phyloP scores from a whole-genome alignment of 352 stramenopile species.

The Phytophthora megakarya region DNA sequence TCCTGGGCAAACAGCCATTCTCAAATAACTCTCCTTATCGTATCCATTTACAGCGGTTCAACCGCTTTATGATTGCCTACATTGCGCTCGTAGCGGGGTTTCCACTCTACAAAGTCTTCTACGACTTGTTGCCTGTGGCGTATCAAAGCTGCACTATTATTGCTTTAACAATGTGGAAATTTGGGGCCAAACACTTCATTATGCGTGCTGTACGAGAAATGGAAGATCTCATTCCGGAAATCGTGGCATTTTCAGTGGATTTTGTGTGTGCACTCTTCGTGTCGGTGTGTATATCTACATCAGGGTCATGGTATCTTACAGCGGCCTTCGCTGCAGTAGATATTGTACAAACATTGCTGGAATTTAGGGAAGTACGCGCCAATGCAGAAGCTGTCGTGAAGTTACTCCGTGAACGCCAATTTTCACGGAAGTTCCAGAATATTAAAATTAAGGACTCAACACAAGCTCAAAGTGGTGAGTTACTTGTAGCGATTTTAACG shows the following conservation, averaged over 20 bases:
- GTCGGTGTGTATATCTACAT: conserved; percentile 18
- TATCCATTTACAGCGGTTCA: neutral
- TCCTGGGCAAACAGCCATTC: conserved; percentile 4
- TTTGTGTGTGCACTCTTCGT: conserved; percentile 25
- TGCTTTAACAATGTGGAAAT: conserved; percentile 11
- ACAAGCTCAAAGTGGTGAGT: too few species aligned
- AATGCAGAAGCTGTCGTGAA: neutral
- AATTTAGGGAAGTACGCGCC: conserved; percentile 7
- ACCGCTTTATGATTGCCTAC: conserved; percentile 7
- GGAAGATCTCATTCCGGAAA: conserved; percentile 13
- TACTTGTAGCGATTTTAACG: too few species aligned
- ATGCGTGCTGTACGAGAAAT: neutral
- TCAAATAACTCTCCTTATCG: conserved; percentile 1
- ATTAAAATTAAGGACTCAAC: too few species aligned
- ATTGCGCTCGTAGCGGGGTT: neutral
- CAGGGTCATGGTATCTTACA: neutral
- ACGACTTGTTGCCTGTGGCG: neutral
- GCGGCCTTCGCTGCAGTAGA: neutral
- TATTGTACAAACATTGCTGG: neutral
- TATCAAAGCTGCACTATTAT: conserved; percentile 3
- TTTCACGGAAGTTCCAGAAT: neutral
- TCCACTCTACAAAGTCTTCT: conserved; percentile 16
- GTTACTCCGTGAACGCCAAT: neutral
- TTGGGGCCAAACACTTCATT: conserved; percentile 2
- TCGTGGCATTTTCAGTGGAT: conserved; percentile 16